These are phyloP conservation scores for Rauvolfia tetraphylla DNA, from an alignment of 257 asterid genomes.

Conservation along the genomic window DNA sequence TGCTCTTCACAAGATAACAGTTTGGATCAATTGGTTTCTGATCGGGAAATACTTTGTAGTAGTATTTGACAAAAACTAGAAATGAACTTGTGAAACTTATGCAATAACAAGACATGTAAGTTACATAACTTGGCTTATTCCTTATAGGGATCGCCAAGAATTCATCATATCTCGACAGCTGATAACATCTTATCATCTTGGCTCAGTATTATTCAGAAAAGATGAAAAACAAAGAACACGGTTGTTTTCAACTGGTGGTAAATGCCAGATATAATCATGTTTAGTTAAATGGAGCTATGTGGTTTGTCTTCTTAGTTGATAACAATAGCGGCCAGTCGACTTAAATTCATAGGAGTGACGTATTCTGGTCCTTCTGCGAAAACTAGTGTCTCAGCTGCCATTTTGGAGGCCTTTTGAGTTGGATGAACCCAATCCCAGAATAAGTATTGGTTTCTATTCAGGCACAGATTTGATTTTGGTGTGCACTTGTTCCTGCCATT, in stretches of 20 bases:
- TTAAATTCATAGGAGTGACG: constrained; percentile 30
- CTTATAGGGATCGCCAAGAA: background rate
- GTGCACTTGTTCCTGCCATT: constrained; percentile 38
- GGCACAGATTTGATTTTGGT: constrained; percentile 32
- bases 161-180: background rate
- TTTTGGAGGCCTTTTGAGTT: constrained; percentile 36
- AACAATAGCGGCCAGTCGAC: constrained; percentile 16
- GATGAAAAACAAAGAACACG: background rate
- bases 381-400: constrained; percentile 35
- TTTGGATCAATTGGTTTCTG: background rate
- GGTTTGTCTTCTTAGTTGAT: constrained; percentile 4
- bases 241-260: background rate
- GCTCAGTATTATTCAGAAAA: background rate
- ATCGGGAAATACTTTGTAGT: background rate
- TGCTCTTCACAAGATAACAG: background rate
- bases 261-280: background rate
- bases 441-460: constrained; percentile 29
- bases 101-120: background rate
- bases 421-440: constrained; percentile 68
- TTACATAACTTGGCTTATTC: background rate
- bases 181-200: background rate
- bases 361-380: constrained; percentile 14
- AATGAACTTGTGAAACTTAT: background rate
- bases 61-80: background rate
- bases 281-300: background rate